Conservation (phyloP, 495 filamentous ascomycete genomes). For the Annulohypoxylon bovei region DNA sequence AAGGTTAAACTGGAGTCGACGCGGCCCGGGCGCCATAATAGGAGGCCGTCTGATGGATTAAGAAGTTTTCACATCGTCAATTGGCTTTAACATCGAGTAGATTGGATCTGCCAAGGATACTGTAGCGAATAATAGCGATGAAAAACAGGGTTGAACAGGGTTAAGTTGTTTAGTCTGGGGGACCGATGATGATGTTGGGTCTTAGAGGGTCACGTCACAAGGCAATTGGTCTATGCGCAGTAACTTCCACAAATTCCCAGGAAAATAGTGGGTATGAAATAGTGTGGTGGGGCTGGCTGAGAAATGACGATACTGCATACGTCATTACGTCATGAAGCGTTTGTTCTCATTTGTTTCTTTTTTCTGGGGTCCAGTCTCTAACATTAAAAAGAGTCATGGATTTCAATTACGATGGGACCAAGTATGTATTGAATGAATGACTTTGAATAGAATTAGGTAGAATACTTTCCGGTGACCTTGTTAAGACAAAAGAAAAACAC, state of each 20-base stretch:
- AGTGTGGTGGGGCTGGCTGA: conserved; percentile 30
- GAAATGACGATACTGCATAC: conserved; percentile 42
- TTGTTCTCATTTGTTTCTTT: conserved; percentile 16
- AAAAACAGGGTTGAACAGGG: neutral
- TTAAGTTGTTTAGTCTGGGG: conserved; percentile 3
- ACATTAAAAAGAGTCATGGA: conserved; percentile 40
- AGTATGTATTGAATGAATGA: conserved; percentile 1
- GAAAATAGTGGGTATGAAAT: conserved; percentile 16
- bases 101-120: conserved; percentile 21
- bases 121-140: conserved; percentile 18
- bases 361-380: conserved; percentile 1
- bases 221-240: conserved; percentile 32
- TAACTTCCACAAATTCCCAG: conserved; percentile 18
- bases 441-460: neutral
- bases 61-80: conserved; percentile 21
- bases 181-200: conserved; percentile 21
- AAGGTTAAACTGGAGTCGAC: conserved; percentile 12
- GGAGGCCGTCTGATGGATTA: conserved; percentile 1
- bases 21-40: conserved; percentile 19
- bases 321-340: conserved; percentile 44
- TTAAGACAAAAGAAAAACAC: conserved; percentile 11
- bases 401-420: neutral
- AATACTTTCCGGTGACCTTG: conserved; percentile 1
- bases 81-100: conserved; percentile 25
- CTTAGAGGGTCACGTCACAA: conserved; percentile 28